These are phyloP conservation scores for Escovopsis sp. DNA, from an alignment of 2,329 filamentous ascomycete species.

Conservation along the genomic window DNA sequence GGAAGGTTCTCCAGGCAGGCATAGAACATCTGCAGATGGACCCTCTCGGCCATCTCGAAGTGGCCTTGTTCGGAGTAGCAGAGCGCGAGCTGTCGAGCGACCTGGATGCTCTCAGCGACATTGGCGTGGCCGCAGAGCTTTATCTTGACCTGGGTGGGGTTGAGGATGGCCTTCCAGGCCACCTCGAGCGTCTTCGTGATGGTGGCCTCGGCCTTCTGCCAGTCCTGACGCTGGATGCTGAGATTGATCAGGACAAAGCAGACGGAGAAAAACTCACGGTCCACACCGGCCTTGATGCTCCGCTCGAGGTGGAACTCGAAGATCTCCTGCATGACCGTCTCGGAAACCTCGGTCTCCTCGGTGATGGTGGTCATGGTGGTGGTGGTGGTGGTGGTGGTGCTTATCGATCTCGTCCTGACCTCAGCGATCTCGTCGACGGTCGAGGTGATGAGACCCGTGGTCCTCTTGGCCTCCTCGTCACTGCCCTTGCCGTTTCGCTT, in stretches of 20 bases:
- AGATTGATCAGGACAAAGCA: constrained; percentile 19
- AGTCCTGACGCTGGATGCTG: constrained; percentile 16
- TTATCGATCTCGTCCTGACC: neutral
- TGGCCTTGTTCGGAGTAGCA: constrained; percentile 20
- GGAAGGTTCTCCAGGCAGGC: constrained; percentile 17
- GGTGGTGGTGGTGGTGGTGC: constrained; percentile 10
- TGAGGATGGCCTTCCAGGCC: constrained; percentile 23
- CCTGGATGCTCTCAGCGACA: constrained; percentile 16
- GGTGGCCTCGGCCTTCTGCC: constrained; percentile 19
- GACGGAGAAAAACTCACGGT: constrained; percentile 19
- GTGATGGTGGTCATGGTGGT: constrained; percentile 13
- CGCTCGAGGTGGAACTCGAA: constrained; percentile 20
- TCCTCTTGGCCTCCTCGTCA: constrained; percentile 18
- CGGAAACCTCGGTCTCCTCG: constrained; percentile 13
- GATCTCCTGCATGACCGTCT: constrained; percentile 19
- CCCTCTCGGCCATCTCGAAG: constrained; percentile 22
- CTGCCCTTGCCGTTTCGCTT: constrained; percentile 22
- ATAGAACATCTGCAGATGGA: constrained; percentile 22
- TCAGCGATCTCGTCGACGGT: constrained; percentile 23
- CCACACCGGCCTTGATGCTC: constrained; percentile 18
- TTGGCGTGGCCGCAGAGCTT: constrained; percentile 16
- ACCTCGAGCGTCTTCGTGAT: constrained; percentile 21
- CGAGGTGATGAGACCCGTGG: constrained; percentile 21
- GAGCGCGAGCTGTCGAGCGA: constrained; percentile 19
- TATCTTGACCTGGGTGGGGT: constrained; percentile 12